Percentiles rank a stretch among this genome's conserved stretches.
phyloP scores from a whole-genome alignment of 495 filamentous ascomycete genomes.

The Trichodelitschia bisporula region DNA sequence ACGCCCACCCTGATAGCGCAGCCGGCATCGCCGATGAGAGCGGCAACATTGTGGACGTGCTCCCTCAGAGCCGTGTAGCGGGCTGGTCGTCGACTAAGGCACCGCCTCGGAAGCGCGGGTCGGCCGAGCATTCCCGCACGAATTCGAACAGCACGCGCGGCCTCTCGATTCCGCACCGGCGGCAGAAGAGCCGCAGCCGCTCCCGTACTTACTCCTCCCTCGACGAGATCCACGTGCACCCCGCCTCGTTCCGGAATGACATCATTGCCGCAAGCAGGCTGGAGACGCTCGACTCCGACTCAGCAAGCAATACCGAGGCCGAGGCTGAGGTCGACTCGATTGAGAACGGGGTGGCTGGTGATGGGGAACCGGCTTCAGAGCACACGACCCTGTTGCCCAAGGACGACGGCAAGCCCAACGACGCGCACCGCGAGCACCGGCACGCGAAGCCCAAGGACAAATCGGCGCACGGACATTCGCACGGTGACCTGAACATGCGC shows the following conservation, averaged over 20 bases:
- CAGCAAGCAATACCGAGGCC: constrained; percentile 28
- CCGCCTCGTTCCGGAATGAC: constrained; percentile 71
- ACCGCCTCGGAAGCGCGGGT: not conserved
- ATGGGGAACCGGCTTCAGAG: constrained; percentile 14
- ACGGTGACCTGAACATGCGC: constrained; percentile 88
- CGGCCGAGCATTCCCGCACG: not conserved
- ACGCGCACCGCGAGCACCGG: constrained; percentile 40
- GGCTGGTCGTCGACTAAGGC: constrained; percentile 8
- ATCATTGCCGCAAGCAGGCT: constrained; percentile 57
- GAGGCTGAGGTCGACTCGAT: constrained; percentile 18
- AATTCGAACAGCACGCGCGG: not conserved
- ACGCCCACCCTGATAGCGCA: constrained; percentile 16
- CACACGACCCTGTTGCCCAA: constrained; percentile 10
- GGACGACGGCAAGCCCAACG: constrained; percentile 15
- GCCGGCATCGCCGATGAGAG: constrained; percentile 20
- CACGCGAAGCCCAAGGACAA: constrained; percentile 49
- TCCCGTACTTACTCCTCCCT: constrained; percentile 14
- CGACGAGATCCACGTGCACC: constrained; percentile 56
- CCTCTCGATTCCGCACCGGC: constrained; percentile 3
- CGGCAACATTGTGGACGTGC: constrained; percentile 24
- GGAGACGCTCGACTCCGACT: constrained; percentile 19
- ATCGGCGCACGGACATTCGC: constrained; percentile 38
- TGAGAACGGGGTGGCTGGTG: constrained; percentile 21
- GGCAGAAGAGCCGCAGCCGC: constrained; percentile 12
- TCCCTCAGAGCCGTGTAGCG: constrained; percentile 14